These are phyloP conservation scores for Pythium sukuiense DNA, from an alignment of 352 stramenopile genomes.

Conservation along the genomic window DNA sequence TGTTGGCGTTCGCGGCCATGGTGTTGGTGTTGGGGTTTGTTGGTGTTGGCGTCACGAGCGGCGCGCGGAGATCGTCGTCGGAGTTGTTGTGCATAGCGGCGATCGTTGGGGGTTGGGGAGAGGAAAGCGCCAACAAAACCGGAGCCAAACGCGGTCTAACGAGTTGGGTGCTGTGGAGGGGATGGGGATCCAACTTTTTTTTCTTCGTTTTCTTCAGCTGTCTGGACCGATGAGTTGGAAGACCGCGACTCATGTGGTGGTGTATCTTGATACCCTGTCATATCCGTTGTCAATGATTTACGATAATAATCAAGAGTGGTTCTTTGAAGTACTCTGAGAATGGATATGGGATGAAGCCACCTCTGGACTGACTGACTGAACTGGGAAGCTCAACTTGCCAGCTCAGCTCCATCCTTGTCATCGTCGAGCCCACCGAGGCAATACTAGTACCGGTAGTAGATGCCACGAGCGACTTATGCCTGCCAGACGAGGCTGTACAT, in stretches of 20 bases:
- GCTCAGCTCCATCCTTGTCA: slow-evolving; percentile 4
- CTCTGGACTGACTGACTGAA: slow-evolving; percentile 18
- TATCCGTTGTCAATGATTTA: not conserved
- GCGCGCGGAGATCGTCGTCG: slow-evolving; percentile 21
- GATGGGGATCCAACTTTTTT: slow-evolving; percentile 17
- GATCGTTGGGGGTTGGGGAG: not conserved
- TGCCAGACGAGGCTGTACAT: not conserved
- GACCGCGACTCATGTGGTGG: not conserved
- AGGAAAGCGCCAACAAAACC: not conserved
- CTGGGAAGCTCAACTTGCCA: not conserved
- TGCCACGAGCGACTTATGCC: not conserved
- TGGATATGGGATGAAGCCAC: slow-evolving; percentile 19
- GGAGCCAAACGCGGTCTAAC: slow-evolving; percentile 4
- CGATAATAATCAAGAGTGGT: not conserved
- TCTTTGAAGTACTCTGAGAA: not conserved
- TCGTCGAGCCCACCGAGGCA: not conserved
- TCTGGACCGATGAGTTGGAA: slow-evolving; percentile 18
- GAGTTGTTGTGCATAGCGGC: slow-evolving; percentile 20
- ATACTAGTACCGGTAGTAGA: not conserved
- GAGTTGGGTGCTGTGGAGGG: slow-evolving; percentile 8
- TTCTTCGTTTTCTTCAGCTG: slow-evolving; percentile 18
- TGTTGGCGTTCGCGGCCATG: slow-evolving; percentile 6
- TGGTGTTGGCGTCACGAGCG: slow-evolving; percentile 19
- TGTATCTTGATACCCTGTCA: not conserved
- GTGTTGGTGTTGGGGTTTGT: not conserved